Base-by-base conservation (phyloP, 331 rosid species). In the Quercus lobata region DNA sequence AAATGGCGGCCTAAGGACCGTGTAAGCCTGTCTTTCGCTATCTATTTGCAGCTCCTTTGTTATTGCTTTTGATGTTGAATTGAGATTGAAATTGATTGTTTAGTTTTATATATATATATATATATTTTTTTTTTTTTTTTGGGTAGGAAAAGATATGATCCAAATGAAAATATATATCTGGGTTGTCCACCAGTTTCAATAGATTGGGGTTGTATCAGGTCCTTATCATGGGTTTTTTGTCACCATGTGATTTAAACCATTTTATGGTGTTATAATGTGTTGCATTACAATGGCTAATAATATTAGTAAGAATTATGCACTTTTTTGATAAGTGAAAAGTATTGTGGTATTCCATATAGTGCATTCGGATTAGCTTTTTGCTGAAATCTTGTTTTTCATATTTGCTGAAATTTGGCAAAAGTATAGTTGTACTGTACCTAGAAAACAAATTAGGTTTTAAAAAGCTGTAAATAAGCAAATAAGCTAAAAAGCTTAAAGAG, bases 1-100 rank as follows among this genome's bases (percentile, higher is more conserved):
- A 96, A 93, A 85, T 96, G 99, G 98, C 84, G 97, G 73, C 98
- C 97, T 15, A 93, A 93, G 86, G 98, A 93, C 55, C 81, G 94
- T 79, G 99, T 96, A 82, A 90, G 90, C 41, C 30, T 15, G 61
- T 79, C 14, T 22, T 1, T 44, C 30, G 6, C 55, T 14, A 12
- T 49, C 55, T 49, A 12, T 4, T 63, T 37, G 27, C 52, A 29
- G 41, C 34, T 27, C 60, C 19, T 12, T 76, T 19, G 49, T 54
- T 53, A 1, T 46, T 41, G 24, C 7, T 62, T 14, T 41, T 63
- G 18, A 54, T 80, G 34, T 19, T 49, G 41, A 49, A 63, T 15
- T 53, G 74, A 68, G 22, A 15, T 34, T 21, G 71, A 7, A 71
- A 69, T 41, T 41, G 49, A 41, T 41, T 73, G 22, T 2, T 84